Evolutionary conservation across 768 basidiomycete genomes (phyloP), one percentile per base, ranked within the genome.

Genomic region (Mycena maculata): DNA sequence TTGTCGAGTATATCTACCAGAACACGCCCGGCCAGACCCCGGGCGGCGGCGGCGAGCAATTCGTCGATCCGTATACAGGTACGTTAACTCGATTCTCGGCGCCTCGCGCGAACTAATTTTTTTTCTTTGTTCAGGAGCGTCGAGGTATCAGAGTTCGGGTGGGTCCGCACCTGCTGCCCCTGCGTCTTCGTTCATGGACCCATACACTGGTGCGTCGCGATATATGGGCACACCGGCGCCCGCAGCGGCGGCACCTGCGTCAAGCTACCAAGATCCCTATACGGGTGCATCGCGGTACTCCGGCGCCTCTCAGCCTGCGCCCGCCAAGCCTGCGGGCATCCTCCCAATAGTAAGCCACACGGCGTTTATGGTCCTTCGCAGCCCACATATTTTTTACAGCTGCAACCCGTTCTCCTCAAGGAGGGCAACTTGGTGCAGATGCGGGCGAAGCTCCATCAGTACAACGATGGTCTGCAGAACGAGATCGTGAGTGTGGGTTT

Each of bases 21-120:
- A 98, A 96, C 70, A 93, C 96, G 0, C 81, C 85, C 4, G 94
- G 93, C 1, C 89, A 94, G 23, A 90, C 84, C 58, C 79, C 98
- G 12, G 91, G 91, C 4, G 80, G 83, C 22, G 65, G 61, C n/a
- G 81, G 76, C 47, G 85, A 83, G 53, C 86, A 89, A 52, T 94
- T 85, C 74, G 87, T 90, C 23, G 97, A 99, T 75, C 97, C 97
- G 7, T 99, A 87, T 78, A 99, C 97, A 67, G 97, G 96, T 86
- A 75, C 67, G 76, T 57, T 16, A 11, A 41, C 12, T 58, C 50
- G 58, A 68, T 55, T 7, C 7, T 48, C 56, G 31, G 20, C 42
- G 57, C 55, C 25, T 42, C 36, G 62, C 58, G 45, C 59, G 62
- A 49, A 60, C 45, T 69, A 66, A 66, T 54, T 38, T 68, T 60